Percentiles rank a stretch among this genome's conserved stretches.
phyloP scores from a whole-genome alignment of 257 asterid genomes.

The Nicotiana otophora region DNA sequence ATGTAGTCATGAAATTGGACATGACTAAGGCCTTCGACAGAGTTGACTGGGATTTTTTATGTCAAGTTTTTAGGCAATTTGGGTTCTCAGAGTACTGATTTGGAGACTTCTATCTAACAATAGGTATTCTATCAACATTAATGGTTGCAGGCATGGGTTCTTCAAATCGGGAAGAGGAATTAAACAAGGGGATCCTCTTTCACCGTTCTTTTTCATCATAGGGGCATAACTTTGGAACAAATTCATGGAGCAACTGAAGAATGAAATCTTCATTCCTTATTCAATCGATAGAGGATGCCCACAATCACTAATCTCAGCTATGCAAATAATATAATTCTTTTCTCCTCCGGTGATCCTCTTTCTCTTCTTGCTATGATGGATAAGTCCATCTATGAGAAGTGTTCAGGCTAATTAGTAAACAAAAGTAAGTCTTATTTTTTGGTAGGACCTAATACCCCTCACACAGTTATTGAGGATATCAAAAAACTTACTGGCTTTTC shows the following conservation, averaged over 20 bases:
- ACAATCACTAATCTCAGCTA: background rate
- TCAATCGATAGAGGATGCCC: background rate
- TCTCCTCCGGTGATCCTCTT: background rate
- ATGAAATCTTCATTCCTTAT: too few species aligned
- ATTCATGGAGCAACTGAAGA: background rate
- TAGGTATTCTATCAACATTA: too few species aligned
- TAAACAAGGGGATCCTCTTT: background rate
- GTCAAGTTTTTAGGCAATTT: too few species aligned
- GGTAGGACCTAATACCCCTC: background rate
- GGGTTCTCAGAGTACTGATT: too few species aligned
- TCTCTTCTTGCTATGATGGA: background rate
- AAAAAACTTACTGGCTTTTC: background rate
- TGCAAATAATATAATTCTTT: background rate
- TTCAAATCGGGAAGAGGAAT: too few species aligned
- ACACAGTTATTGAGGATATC: too few species aligned
- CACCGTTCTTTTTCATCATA: background rate
- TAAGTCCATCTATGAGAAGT: background rate
- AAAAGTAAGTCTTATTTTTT: background rate
- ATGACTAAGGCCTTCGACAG: background rate
- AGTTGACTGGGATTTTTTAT: background rate
- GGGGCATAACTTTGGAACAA: too few species aligned
- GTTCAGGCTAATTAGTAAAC: background rate
- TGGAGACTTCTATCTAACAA: too few species aligned
- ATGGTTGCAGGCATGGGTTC: too few species aligned
- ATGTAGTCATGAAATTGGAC: background rate